These are phyloP conservation scores for Coemansia nantahalensis DNA, from an alignment of 192 early-diverging fungal species.

Conservation along the genomic window DNA sequence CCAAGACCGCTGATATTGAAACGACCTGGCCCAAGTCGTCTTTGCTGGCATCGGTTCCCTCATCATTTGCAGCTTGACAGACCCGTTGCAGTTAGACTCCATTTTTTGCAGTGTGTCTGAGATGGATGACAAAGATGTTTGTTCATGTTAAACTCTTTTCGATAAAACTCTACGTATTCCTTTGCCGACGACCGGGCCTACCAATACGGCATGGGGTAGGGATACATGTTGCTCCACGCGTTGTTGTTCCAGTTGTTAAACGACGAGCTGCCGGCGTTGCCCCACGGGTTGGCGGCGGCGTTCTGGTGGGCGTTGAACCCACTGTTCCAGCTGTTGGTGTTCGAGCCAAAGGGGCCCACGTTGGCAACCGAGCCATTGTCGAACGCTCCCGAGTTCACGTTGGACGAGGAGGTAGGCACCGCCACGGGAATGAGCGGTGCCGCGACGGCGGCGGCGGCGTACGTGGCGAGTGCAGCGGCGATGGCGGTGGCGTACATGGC, in stretches of 20 bases:
- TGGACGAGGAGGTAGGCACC: conserved; percentile 27
- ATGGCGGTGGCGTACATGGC: too few relatives aligned
- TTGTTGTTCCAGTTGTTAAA: conserved; percentile 57
- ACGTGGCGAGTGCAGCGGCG: background rate
- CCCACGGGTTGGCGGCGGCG: conserved; percentile 40
- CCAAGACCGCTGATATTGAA: too few relatives aligned
- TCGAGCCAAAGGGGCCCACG: conserved; percentile 37
- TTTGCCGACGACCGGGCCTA: too few relatives aligned
- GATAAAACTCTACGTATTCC: too few relatives aligned
- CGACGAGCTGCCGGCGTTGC: conserved; percentile 44
- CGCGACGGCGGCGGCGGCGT: conserved; percentile 13
- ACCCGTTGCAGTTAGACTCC: too few relatives aligned
- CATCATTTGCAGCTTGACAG: too few relatives aligned
- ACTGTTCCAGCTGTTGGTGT: conserved; percentile 45
- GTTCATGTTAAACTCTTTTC: too few relatives aligned
- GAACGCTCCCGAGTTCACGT: conserved; percentile 46
- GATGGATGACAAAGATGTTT: too few relatives aligned
- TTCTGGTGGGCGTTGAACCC: conserved; percentile 48
- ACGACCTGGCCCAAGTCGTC: too few relatives aligned
- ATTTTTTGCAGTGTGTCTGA: too few relatives aligned
- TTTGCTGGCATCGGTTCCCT: too few relatives aligned
- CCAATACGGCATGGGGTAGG: conserved; percentile 44
- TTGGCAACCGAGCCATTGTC: conserved; percentile 35
- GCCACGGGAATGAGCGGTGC: conserved; percentile 27
- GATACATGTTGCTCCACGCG: conserved; percentile 44